Base-by-base conservation (phyloP, 148 eudicot genomes). In the Chenopodium quinoa region DNA sequence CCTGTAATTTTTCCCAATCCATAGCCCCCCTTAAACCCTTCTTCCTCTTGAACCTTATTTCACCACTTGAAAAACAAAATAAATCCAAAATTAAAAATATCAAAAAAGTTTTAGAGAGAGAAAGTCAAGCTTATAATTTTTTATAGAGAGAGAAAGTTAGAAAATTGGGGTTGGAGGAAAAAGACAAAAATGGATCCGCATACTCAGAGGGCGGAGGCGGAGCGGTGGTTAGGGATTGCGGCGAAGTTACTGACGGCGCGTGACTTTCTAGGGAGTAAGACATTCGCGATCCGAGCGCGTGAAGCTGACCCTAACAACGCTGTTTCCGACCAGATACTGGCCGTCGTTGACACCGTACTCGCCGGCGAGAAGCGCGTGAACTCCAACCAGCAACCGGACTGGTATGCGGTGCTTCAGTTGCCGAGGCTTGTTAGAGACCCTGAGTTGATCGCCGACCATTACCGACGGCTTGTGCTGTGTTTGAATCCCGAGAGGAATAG, bases 271-370 rank as follows among this genome's bases (percentile, higher is more conserved):
- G 93, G 96, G 0, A 81, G 91, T 82, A 88, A 86, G 71, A 90
- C 97, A 20, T 93, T 95, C 80, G 97, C 97, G 78, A 88, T 86
- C 85, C 92, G 97, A 7, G 97, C 94, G 12, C 86, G 90, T 1
- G 98, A 95, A 19, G 85, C 97, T 58, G 97, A 95, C 91, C 97
- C 96, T 11, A 79, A 84, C 12, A 92, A 90, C 81, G 82, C 79
- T 2, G 72, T 84, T 3, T 86, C 97, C 71, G 94, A 93, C 62
- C 97, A 88, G 67, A 91, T 93, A 52, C 79, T 95, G 20, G 92
- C 98, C 37, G 89, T 95, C 7, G 90, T 82, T 60, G 98, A 95
- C 58, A 95, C 98, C 0, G 85, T 95, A 2, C 75, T 95, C 46
- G 93, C 93, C 29, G 91, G 91, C 0, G 97, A 95, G 68, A 87